phyloP scores from a whole-genome alignment of 2,329 filamentous ascomycete genomes.

The Lasiodiplodia hormozganensis region DNA sequence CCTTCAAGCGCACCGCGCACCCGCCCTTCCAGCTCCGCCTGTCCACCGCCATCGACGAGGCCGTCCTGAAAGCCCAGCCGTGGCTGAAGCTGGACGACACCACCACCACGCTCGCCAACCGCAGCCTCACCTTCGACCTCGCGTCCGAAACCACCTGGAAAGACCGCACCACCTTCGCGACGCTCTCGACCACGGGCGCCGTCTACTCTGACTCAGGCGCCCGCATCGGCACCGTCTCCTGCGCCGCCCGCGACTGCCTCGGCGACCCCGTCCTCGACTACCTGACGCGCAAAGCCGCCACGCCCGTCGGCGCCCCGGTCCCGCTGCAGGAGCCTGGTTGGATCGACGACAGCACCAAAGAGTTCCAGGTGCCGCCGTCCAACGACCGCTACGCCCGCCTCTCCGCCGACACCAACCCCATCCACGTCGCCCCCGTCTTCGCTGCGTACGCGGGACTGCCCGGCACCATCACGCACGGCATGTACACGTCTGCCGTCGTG shows the following conservation, averaged over 20 bases:
- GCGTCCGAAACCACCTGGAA: constrained; percentile 28
- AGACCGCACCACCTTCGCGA: not conserved
- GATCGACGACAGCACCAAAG: not conserved
- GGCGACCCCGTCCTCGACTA: constrained; percentile 39
- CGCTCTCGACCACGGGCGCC: not conserved
- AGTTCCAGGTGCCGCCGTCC: constrained; percentile 17
- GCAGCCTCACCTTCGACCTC: constrained; percentile 32
- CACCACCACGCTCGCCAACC: not conserved
- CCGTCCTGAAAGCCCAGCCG: not conserved
- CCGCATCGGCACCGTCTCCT: not conserved
- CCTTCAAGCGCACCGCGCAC: not conserved
- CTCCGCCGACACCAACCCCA: constrained; percentile 51
- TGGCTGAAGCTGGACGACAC: not conserved
- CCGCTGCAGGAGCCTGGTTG: constrained; percentile 30
- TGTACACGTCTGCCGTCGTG: constrained; percentile 46
- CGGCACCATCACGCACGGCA: constrained; percentile 51
- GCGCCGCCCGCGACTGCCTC: not conserved
- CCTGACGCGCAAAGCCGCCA: constrained; percentile 34
- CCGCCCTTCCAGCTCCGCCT: not conserved
- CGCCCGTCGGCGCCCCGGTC: constrained; percentile 21
- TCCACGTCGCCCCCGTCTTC: constrained; percentile 48
- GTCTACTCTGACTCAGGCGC: not conserved
- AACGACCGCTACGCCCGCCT: constrained; percentile 39
- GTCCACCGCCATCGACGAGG: not conserved
- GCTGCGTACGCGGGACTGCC: constrained; percentile 46